Conservation (phyloP, 2,329 filamentous ascomycete species). For the Fusarium redolens region DNA sequence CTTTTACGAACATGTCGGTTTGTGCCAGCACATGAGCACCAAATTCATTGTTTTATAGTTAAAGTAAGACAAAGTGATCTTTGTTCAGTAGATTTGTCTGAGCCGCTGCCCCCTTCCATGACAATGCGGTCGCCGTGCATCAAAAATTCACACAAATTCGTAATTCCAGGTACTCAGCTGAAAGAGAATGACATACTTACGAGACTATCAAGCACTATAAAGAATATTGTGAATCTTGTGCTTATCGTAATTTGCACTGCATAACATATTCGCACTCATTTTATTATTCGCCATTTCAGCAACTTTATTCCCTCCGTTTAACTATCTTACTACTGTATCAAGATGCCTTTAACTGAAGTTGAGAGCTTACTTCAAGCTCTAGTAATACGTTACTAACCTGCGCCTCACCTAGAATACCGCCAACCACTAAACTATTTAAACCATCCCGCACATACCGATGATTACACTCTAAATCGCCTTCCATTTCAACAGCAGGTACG, state of each 20-base stretch:
- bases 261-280: rapidly evolving
- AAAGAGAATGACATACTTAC: no score
- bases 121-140: rapidly evolving
- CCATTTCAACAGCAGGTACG: neutral
- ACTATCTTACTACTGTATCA: neutral
- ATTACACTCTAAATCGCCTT: neutral
- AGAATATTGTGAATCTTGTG: neutral
- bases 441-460: neutral
- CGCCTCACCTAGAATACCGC: neutral
- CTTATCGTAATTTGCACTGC: rapidly evolving
- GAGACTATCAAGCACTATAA: no score
- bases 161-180: no score
- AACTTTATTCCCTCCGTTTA: neutral
- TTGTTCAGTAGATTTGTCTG: neutral
- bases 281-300: no score
- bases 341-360: neutral
- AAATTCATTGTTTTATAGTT: no score
- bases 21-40: neutral
- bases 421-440: neutral
- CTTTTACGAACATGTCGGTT: neutral
- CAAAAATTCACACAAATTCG: neutral
- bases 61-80: no score
- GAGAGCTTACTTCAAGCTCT: neutral
- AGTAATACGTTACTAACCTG: neutral
- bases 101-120: no score